Percentiles rank a stretch among this genome's conserved stretches.
Conservation (phyloP, 257 asterid genomes). For the Striga asiatica region DNA sequence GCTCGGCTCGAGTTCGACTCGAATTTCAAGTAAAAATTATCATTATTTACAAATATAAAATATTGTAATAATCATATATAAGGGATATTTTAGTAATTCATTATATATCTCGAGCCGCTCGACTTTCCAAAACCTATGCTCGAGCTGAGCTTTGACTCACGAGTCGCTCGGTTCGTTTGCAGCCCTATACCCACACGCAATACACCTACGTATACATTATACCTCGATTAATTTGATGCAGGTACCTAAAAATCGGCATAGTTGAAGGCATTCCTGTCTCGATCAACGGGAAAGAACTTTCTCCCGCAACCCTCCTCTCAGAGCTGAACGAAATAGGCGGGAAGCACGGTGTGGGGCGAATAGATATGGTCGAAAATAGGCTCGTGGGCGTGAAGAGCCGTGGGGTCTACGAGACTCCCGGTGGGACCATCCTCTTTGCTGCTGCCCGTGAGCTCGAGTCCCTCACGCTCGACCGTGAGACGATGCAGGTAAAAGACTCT, state of each 20-base stretch:
- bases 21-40: too few species aligned
- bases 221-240: conserved; percentile 10
- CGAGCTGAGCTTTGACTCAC: too few species aligned
- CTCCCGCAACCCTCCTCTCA: conserved; percentile 78
- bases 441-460: conserved; percentile 90
- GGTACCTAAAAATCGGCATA: conserved; percentile 73
- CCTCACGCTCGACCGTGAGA: conserved; percentile 85
- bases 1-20: too few species aligned
- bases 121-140: too few species aligned
- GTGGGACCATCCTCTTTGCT: conserved; percentile 75
- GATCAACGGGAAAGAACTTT: conserved; percentile 53
- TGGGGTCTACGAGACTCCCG: conserved; percentile 92
- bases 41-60: too few species aligned
- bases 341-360: conserved; percentile 77
- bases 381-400: conserved; percentile 98
- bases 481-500: conserved; percentile 65
- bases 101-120: too few species aligned
- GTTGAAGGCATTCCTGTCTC: conserved; percentile 72
- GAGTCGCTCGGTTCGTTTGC: too few species aligned
- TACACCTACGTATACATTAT: background rate
- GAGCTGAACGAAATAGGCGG: conserved; percentile 79
- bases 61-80: too few species aligned
- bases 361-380: conserved; percentile 89
- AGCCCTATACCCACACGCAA: too few species aligned
- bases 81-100: too few species aligned